Conservation (phyloP, 495 filamentous ascomycete genomes). For the Xylaria sp. region DNA sequence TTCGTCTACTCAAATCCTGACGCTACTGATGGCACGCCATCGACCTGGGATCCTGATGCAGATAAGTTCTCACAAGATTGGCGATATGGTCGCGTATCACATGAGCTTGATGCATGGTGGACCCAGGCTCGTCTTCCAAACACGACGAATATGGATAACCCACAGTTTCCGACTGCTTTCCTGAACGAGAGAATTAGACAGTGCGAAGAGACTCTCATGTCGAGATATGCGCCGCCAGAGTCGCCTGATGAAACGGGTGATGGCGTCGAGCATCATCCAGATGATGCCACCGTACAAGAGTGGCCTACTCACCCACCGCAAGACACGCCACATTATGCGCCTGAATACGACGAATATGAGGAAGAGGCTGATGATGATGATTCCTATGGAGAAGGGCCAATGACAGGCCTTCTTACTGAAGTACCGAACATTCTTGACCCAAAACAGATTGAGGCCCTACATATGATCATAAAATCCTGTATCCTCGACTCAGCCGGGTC, state of each 20-base stretch:
- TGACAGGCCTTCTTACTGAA: constrained; percentile 87
- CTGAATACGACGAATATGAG: constrained; percentile 64
- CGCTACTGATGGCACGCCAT: constrained; percentile 39
- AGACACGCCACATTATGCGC: constrained; percentile 42
- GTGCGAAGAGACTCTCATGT: constrained; percentile 55
- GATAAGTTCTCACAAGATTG: constrained; percentile 60
- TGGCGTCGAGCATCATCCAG: constrained; percentile 47
- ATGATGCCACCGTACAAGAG: constrained; percentile 57
- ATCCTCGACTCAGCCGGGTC: constrained; percentile 74
- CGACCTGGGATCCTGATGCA: constrained; percentile 53
- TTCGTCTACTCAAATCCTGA: constrained; percentile 53
- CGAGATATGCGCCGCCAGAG: constrained; percentile 54
- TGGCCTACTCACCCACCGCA: constrained; percentile 58
- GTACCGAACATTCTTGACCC: constrained; percentile 93
- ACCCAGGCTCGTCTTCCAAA: constrained; percentile 59
- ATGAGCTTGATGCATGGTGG: constrained; percentile 66
- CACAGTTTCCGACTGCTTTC: constrained; percentile 59
- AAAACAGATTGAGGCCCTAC: constrained; percentile 90
- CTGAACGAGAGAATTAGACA: constrained; percentile 56
- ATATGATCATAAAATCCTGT: constrained; percentile 92
- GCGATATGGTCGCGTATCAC: constrained; percentile 60
- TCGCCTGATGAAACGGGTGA: constrained; percentile 47
- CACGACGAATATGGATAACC: constrained; percentile 58
- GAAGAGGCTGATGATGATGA: constrained; percentile 84
- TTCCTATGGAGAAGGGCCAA: constrained; percentile 79